These are phyloP conservation scores for Verticillium nubilum DNA, from an alignment of 2,329 filamentous ascomycete species.

Conservation along the genomic window DNA sequence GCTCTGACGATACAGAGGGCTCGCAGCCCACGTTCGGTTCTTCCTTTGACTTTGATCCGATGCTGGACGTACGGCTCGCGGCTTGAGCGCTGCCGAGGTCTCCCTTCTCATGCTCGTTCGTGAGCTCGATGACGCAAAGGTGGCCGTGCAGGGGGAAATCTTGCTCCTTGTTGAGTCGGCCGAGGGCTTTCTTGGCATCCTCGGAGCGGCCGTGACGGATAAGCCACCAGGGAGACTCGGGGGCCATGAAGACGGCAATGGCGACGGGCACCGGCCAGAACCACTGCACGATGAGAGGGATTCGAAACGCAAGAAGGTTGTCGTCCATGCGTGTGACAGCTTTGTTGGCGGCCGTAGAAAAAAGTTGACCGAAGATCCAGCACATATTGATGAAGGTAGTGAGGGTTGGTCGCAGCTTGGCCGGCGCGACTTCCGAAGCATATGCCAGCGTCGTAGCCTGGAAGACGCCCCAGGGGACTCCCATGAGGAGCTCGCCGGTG, in stretches of 20 bases:
- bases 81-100: not conserved
- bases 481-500: conserved; percentile 26
- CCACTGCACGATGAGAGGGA: conserved; percentile 34
- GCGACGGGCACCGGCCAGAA: conserved; percentile 27
- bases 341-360: conserved; percentile 25
- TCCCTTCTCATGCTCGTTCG: conserved; percentile 27
- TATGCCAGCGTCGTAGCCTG: conserved; percentile 29
- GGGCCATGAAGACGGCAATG: conserved; percentile 24
- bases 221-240: conserved; percentile 33
- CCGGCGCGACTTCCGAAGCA: conserved; percentile 25
- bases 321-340: conserved; percentile 17
- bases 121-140: conserved; percentile 30
- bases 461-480: conserved; percentile 27
- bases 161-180: conserved; percentile 18
- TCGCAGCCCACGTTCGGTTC: not conserved
- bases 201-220: conserved; percentile 23
- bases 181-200: conserved; percentile 21
- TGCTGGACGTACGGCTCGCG: not conserved
- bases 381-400: conserved; percentile 33
- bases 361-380: conserved; percentile 32
- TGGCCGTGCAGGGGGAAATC: conserved; percentile 24
- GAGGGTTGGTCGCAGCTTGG: conserved; percentile 29
- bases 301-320: conserved; percentile 27
- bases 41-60: not conserved
- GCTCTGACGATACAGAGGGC: not conserved